These are phyloP conservation scores for Sodiomyces alkalinus DNA, from an alignment of 2,329 filamentous ascomycete species.

Conservation along the genomic window DNA sequence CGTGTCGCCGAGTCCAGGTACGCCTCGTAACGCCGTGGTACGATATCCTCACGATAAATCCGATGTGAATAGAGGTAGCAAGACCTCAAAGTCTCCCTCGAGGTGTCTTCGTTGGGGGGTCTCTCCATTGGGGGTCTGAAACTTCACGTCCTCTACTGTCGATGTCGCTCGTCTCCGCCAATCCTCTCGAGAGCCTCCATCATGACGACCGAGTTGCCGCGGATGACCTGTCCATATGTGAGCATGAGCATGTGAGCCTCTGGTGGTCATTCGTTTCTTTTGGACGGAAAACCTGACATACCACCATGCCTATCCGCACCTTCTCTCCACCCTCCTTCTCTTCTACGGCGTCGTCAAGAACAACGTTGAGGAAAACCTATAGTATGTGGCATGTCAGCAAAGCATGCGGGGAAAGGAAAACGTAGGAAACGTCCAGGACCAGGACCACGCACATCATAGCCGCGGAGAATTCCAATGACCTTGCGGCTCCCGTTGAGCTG, in stretches of 20 bases:
- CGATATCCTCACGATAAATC: too few relatives aligned
- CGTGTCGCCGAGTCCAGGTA: too few relatives aligned
- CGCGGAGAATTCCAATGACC: conserved; percentile 84
- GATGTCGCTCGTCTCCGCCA: conserved; percentile 40
- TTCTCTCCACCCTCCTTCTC: conserved; percentile 89
- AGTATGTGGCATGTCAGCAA: conserved; percentile 8
- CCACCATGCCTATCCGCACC: conserved; percentile 80
- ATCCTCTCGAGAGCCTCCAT: conserved; percentile 68
- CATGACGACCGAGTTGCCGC: conserved; percentile 97
- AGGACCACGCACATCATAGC: conserved; percentile 66
- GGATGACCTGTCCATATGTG: conserved; percentile 71
- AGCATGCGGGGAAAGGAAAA: neutral
- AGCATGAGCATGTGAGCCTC: conserved; percentile 11
- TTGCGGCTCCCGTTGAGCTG: conserved; percentile 96
- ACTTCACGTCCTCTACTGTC: conserved; percentile 17
- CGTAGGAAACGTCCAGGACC: neutral
- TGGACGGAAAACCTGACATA: conserved; percentile 40
- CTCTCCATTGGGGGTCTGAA: too few relatives aligned
- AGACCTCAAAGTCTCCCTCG: too few relatives aligned
- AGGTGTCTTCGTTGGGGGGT: too few relatives aligned
- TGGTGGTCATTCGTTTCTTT: too few relatives aligned
- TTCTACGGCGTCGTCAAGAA: conserved; percentile 91
- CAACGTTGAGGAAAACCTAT: conserved; percentile 95
- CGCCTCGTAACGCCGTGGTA: too few relatives aligned
- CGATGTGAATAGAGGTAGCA: too few relatives aligned